phyloP scores from a whole-genome alignment of 1,284 basidiomycete genomes.

The Wallemia mellicola region DNA sequence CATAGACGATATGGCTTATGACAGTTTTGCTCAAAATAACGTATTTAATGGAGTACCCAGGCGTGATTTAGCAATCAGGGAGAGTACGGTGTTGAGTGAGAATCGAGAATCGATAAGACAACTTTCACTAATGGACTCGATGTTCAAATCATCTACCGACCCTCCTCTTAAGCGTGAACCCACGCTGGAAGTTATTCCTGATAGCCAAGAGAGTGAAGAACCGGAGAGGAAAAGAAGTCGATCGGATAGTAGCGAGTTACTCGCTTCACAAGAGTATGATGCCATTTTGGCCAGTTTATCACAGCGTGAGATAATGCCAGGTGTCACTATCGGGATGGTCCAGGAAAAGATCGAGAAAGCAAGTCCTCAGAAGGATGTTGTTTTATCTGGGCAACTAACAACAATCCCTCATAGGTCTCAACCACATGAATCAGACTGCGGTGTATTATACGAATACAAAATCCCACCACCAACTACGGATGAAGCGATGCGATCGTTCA shows the following conservation, averaged over 20 bases:
- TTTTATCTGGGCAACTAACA: slow-evolving; percentile 2
- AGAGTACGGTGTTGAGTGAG: neutral
- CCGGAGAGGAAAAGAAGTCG: neutral
- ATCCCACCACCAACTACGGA: slow-evolving; percentile 24
- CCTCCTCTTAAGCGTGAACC: neutral
- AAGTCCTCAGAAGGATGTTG: neutral
- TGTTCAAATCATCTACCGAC: neutral
- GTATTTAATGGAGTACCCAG: neutral
- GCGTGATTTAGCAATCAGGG: neutral
- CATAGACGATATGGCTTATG: neutral
- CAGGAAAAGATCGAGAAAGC: neutral
- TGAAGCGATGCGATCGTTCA: slow-evolving; percentile 26
- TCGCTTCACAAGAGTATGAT: neutral
- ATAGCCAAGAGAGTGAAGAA: neutral
- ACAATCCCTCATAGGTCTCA: slow-evolving; percentile 5
- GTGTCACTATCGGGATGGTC: neutral
- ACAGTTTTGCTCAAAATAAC: neutral
- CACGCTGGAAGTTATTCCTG: neutral
- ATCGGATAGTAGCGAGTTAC: neutral
- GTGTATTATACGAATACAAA: slow-evolving; percentile 23
- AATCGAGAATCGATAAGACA: neutral
- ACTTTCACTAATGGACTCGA: neutral
- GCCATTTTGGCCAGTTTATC: neutral
- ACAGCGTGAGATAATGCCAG: neutral
- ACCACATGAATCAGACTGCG: slow-evolving; percentile 5